Conservation (phyloP, 2,329 filamentous ascomycete genomes). For the Phialophora chinensis region DNA sequence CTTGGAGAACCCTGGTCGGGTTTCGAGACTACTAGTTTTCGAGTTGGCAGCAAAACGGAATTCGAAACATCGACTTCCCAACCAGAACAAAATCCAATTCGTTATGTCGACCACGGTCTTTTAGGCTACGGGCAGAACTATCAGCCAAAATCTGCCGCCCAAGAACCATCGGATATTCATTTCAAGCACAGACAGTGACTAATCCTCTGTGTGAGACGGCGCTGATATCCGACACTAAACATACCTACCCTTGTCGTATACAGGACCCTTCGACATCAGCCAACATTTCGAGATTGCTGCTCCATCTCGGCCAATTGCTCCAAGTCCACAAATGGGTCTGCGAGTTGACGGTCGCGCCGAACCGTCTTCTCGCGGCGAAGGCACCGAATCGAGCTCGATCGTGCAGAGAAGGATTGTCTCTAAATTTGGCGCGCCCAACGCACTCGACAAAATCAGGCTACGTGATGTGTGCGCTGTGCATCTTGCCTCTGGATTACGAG, state of each 20-base stretch:
- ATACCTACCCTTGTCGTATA: background rate
- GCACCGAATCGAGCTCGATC: background rate
- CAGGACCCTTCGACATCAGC: background rate
- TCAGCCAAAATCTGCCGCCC: constrained; percentile 12
- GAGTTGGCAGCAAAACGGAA: constrained; percentile 3
- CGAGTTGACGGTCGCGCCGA: constrained; percentile 14
- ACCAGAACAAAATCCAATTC: background rate
- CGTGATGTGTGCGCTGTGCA: background rate
- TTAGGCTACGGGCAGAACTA: constrained; percentile 22
- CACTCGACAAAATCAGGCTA: background rate
- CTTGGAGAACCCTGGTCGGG: constrained; percentile 27
- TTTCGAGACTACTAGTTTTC: constrained; percentile 6
- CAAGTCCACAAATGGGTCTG: background rate
- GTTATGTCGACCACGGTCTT: background rate
- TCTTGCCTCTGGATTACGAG: background rate
- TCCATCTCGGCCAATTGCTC: constrained; percentile 9
- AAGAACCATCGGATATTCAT: constrained; percentile 19
- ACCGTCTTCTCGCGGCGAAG: constrained; percentile 8
- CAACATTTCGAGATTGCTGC: constrained; percentile 13
- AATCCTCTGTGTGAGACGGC: constrained; percentile 10
- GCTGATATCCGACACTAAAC: constrained; percentile 21
- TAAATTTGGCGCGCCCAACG: constrained; percentile 9
- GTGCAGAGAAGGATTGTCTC: constrained; percentile 5
- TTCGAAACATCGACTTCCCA: background rate
- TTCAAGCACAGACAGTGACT: constrained; percentile 15